Base-by-base conservation (phyloP, 805 yeast genomes). In the Millerago galiae region DNA sequence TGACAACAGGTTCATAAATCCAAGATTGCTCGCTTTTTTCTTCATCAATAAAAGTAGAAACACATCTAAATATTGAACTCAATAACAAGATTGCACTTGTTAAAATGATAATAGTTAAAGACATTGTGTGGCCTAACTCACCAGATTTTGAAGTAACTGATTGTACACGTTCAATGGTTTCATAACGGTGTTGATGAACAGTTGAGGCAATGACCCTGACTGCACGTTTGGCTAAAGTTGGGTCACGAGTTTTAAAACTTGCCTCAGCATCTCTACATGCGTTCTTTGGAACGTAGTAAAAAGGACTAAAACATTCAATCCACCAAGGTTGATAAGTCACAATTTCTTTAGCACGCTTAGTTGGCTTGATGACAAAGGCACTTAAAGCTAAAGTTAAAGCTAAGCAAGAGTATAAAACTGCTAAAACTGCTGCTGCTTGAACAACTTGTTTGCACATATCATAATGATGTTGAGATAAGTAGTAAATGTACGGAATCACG, bases 311-410 rank as follows among this genome's bases (percentile, higher is more conserved):
- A 5, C 77, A 71, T 58, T 79, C 79, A 54, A 84, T 79, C 93
- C 93, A 84, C 74, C 81, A 80, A 30, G 95, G 87, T 56, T 79
- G 85, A 58, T 77, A 83, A 37, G 74, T 77, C 51, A 74, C 70
- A 31, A 80, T 67, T 34, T 63, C 58, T 47, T 69, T 71, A 46
- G 77, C 77, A 31, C 61, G 64, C 28, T 63, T 45, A 7, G 84
- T 75, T 16, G 87, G 79, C 47, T 74, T 73, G 52, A 79, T 63
- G 34, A 72, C 44, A 54, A 65, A 83, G 1, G 89, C 77, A 36
- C 72, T 56, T 0, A 56, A 54, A 18, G 81, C 63, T 53, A 83
- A 66, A 8, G 56, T 36, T 36, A 76, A 55, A 2, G 88, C 77
- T 2, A 77, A 56, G 34, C 73, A 58, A 2, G 85, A 74, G 58